Evolutionary conservation across 257 asterid genomes (phyloP), one percentile per base, ranked within the genome.

Genomic region (Solanum chmielewskii): DNA sequence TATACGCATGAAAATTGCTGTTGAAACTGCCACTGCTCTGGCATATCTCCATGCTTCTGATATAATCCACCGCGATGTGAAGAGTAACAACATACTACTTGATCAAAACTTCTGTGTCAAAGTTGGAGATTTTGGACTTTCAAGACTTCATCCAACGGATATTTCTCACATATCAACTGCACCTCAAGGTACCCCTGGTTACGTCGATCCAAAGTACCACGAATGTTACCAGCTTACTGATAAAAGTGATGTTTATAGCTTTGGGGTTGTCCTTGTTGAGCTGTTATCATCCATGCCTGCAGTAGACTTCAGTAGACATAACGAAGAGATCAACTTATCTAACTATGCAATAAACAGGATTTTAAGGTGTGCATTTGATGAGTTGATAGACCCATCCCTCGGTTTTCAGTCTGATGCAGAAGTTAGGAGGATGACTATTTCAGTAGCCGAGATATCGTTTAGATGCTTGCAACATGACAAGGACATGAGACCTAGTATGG

Each of bases 41-140:
- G 86, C 89, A 4, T 87, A 87, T 49, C 89, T 87, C 20, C 89
- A 87, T 4, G 86, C 86, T 62, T 87, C 89, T 27, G 83, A 49
- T 68, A 87, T 87, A 84, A 87, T 87, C 75, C 89, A 87, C 78
- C 89, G 87, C 3, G 89, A 87, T 87, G 89, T 87, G 60, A 87
- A 87, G 56, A 83, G 86, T 42, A 69, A 73, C 87, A 87, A 87
- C 78, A 83, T 87, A 33, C 87, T 87, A 29, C 83, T 87, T 41
- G 89, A 87, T 78, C 60, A 87, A 18, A 62, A 70, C 45, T 87
- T 87, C 82, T 12, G 68, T 25, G 89, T 82, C n/a, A 87, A 87
- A 83, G 89, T 87, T 6, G 89, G 86, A 7, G 89, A 87, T 82
- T 87, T 87, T 37, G 89, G 87, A 25, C 89, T 87, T 52, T 87